These are phyloP conservation scores for Heimioporus sp. DNA, from an alignment of 768 basidiomycete genomes.

Conservation along the genomic window DNA sequence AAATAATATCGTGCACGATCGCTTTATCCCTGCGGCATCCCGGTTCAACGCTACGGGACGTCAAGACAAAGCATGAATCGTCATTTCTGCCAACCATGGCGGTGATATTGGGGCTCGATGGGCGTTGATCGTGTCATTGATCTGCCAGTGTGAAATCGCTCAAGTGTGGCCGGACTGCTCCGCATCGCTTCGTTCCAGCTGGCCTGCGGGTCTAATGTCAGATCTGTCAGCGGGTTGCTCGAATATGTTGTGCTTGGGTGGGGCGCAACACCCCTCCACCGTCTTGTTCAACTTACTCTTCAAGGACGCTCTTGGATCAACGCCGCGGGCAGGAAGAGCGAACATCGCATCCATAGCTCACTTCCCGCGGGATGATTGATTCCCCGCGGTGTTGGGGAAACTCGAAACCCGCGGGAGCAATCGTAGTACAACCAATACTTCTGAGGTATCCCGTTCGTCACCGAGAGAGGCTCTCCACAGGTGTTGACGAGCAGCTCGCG, in stretches of 20 bases:
- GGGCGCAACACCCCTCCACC: too few relatives aligned
- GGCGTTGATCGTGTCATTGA: neutral
- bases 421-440: neutral
- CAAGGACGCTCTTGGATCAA: neutral
- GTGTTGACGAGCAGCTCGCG: too few relatives aligned
- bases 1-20: neutral
- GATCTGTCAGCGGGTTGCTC: too few relatives aligned
- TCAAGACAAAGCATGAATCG: neutral
- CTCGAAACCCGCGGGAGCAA: neutral
- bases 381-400: neutral
- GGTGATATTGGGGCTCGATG: neutral
- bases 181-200: neutral
- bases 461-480: too few relatives aligned
- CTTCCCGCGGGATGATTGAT: slow-evolving; percentile 1
- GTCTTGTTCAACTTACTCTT: too few relatives aligned
- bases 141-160: neutral
- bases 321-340: neutral
- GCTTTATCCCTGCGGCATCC: neutral
- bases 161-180: neutral
- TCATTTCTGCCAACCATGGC: neutral
- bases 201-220: neutral
- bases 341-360: neutral
- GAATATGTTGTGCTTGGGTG: too few relatives aligned
- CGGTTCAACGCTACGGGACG: neutral
- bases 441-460: neutral